Conservation (phyloP, 805 yeast genomes). For the Saturnispora kantuleensis region DNA sequence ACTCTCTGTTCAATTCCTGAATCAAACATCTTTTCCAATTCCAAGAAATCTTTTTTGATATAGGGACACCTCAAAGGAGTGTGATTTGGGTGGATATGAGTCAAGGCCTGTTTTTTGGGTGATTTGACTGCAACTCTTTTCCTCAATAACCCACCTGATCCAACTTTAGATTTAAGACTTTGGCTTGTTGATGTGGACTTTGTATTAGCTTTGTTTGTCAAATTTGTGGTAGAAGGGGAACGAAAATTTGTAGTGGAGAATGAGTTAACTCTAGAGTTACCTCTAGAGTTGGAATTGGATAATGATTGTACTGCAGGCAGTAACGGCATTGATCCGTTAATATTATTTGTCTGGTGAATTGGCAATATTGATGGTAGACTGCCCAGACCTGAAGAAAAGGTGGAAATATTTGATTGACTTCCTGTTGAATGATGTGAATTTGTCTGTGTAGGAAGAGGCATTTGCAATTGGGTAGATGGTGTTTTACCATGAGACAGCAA, state of each 20-base stretch:
- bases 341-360: not conserved
- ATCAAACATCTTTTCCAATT: conserved; percentile 20
- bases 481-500: conserved; percentile 6
- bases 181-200: not conserved
- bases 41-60: conserved; percentile 18
- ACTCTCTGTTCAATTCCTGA: conserved; percentile 19
- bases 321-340: not conserved
- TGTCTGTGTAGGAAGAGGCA: conserved; percentile 5
- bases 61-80: conserved; percentile 9
- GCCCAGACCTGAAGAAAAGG: not conserved
- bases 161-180: not conserved
- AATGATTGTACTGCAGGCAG: no score
- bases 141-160: conserved; percentile 4
- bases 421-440: conserved; percentile 1
- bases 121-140: not conserved
- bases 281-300: no score
- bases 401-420: not conserved
- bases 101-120: not conserved
- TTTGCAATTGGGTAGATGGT: conserved; percentile 1
- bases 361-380: not conserved
- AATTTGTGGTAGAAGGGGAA: not conserved
- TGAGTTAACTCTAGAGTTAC: no score
- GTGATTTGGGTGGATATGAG: conserved; percentile 4
- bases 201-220: not conserved
- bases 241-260: not conserved